phyloP scores from a whole-genome alignment of 352 stramenopile genomes.

The Phytophthora palmivora region DNA sequence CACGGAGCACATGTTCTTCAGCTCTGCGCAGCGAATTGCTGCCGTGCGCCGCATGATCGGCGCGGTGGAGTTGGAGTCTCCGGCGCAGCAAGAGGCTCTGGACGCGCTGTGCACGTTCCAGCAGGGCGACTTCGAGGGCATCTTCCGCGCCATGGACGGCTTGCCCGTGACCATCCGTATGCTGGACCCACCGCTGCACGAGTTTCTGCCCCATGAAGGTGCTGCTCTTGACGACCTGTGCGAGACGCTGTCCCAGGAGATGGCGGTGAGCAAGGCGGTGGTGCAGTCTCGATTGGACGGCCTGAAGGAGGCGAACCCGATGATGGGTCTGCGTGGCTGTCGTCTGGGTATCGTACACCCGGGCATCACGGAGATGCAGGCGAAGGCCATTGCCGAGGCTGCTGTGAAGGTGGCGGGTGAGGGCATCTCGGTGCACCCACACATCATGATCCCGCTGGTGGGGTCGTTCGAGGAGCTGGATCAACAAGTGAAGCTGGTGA shows the following conservation, averaged over 20 bases:
- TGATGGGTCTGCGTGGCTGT: conserved; percentile 38
- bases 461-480: conserved; percentile 34
- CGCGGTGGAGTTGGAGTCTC: conserved; percentile 34
- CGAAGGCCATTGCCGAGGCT: conserved; percentile 32
- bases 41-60: conserved; percentile 34
- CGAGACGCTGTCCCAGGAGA: conserved; percentile 23
- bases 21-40: conserved; percentile 23
- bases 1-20: conserved; percentile 40
- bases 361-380: conserved; percentile 37
- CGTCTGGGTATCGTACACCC: conserved; percentile 37
- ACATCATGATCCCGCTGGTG: conserved; percentile 15
- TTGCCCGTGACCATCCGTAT: conserved; percentile 32
- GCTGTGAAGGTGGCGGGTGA: too few species aligned
- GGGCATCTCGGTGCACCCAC: conserved; percentile 14
- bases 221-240: conserved; percentile 32
- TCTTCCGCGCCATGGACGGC: conserved; percentile 34
- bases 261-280: conserved; percentile 29
- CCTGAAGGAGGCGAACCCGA: conserved; percentile 40
- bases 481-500: conserved; percentile 20
- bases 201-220: conserved; percentile 35
- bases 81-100: conserved; percentile 29
- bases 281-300: conserved; percentile 26
- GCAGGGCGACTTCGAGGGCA: conserved; percentile 32
- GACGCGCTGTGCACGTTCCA: conserved; percentile 31
- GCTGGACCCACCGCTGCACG: conserved; percentile 30